Evolutionary conservation across 306 rosid genomes (phyloP), one percentile per base, ranked within the genome.

Genomic region (Lupinus albus): DNA sequence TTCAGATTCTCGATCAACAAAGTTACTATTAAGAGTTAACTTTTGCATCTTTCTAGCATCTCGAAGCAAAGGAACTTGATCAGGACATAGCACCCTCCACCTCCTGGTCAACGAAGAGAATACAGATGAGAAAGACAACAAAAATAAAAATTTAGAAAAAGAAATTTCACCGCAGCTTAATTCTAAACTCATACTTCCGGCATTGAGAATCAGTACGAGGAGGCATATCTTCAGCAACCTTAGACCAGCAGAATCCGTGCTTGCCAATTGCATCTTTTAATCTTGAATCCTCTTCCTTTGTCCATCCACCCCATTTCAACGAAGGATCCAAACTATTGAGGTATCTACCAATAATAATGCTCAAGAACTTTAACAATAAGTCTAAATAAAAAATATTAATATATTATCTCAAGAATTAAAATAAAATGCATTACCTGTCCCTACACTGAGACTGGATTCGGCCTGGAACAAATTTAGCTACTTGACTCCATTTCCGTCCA

Each of bases 401-500:
- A 12, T 32, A 32, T 11, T 30, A 49, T 5, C 30, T 4, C 6
- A 39, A 10, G 1, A 21, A 58, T 45, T 9, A 32, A 60, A 54
- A 51, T 13, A 52, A 15, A 39, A 54, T 32, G 55, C 47, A 17
- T 39, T 84, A 93, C 99, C 99, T 93, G 76, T 93, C 99, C 81
- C 99, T 84, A 64, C 97, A 88, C 79, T 93, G 99, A 78, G 89
- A 83, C 79, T 90, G 96, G 66, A 81, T 89, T 67, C 99, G 87
- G 47, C 99, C 96, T 30, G 91, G 94, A 62, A 93, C 84, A 78
- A 75, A 93, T 48, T 85, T 87, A 52, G 99, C 96, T 76, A 81
- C 85, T 76, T 83, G 89, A 71, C 80, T 85, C 99, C 97, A 93
- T 83, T 78, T 93, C 68, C 88, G 84, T 56, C 94, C 99, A 85